Base-by-base conservation (phyloP, 805 yeast genomes). In the Candida methanosorbosa region DNA sequence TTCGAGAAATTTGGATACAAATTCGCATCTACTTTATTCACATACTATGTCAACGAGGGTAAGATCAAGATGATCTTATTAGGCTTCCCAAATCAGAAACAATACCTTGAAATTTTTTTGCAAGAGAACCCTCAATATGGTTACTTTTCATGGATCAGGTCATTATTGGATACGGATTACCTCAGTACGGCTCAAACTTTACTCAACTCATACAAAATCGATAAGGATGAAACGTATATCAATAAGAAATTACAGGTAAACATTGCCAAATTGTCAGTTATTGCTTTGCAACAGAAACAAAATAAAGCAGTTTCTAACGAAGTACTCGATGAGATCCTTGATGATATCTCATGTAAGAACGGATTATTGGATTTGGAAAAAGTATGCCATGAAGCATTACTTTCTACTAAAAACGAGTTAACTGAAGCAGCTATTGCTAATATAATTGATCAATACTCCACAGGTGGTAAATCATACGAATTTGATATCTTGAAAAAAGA, bases 131-230 rank as follows among this genome's bases (percentile, higher is more conserved):
- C 60, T 19, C 47, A 57, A 2, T 70, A 72, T 25, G 66, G 74
- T 4, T 58, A 67, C 27, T 68, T 83, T 33, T 68, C 84, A 2
- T 87, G 95, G 95, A 78, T 86, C 16, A 68, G 73, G 37, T 70
- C 79, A 37, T 53, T 85, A 12, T 52, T 73, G 22, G 72, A 66
- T 40, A 64, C 63, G 3, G 62, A 75, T 9, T 81, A 66, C 49
- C 42, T 34, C 4, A 48, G 55, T 2, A 90, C 87, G 0, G 60
- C 79, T 1, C 45, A 52, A 12, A 61, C 66, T 1, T 57, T 86
- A 21, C 46, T 62, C 3, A 49, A 56, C 1, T 66, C 73, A 19
- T 59, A 67, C 4, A 57, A 62, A 12, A 18, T 37, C 13, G 52
- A 64, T 4, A 40, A 50, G 3, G 68, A 67, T 14, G 74, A 71